These are phyloP conservation scores for Penicillium paneum DNA, from an alignment of 2,329 filamentous ascomycete species.

Conservation along the genomic window DNA sequence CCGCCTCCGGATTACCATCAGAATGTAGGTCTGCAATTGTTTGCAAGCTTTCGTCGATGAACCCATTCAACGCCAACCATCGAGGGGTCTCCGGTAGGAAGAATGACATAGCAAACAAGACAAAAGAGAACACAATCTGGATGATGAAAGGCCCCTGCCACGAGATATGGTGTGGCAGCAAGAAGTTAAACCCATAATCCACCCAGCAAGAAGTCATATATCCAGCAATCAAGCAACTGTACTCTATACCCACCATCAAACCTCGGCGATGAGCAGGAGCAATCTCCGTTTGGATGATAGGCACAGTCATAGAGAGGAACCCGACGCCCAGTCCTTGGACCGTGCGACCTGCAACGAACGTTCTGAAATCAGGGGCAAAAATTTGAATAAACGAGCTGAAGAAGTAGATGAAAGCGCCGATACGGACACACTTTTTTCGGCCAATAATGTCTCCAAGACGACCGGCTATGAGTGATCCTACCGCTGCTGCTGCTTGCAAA, in stretches of 20 bases:
- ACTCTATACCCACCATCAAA: slow-evolving; percentile 42
- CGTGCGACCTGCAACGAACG: slow-evolving; percentile 35
- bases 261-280: slow-evolving; percentile 37
- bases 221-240: slow-evolving; percentile 37
- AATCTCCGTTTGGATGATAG: slow-evolving; percentile 40
- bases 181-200: slow-evolving; percentile 39
- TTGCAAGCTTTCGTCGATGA: slow-evolving; percentile 39
- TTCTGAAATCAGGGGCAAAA: slow-evolving; percentile 35
- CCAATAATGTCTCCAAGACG: slow-evolving; percentile 38
- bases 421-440: slow-evolving; percentile 36
- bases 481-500: slow-evolving; percentile 36
- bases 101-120: slow-evolving; percentile 37
- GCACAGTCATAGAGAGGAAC: slow-evolving; percentile 37
- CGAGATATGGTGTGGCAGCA: slow-evolving; percentile 33
- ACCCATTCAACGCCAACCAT: slow-evolving; percentile 44
- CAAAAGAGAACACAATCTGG: slow-evolving; percentile 33
- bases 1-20: slow-evolving; percentile 33
- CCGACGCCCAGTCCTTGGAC: slow-evolving; percentile 38
- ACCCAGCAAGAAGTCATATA: slow-evolving; percentile 44
- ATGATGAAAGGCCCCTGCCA: slow-evolving; percentile 34
- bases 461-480: slow-evolving; percentile 36
- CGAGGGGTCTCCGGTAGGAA: slow-evolving; percentile 41
- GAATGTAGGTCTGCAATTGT: slow-evolving; percentile 44
- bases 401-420: slow-evolving; percentile 40
- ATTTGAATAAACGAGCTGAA: slow-evolving; percentile 39